Evolutionary conservation across 352 stramenopile species (phyloP), one percentile per base, ranked within the genome.

Genomic region (Pythium apleroticum): DNA sequence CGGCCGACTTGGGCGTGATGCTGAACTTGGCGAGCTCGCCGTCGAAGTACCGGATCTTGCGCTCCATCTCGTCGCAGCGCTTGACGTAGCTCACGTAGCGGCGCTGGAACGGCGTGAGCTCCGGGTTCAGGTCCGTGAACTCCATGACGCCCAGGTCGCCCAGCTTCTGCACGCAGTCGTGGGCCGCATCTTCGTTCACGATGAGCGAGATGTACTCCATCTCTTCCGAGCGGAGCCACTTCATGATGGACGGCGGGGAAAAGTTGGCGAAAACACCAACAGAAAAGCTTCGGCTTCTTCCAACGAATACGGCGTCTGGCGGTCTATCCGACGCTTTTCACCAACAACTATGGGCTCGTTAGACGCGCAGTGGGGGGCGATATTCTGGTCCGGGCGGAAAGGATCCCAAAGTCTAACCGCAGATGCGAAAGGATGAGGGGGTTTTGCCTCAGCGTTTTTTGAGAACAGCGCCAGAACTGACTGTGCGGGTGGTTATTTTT

Each of bases 181-280:
- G 97, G 57, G 97, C 94, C 24, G 96, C 96, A 74, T 99, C 96
- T 75, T 99, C 97, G 66, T 98, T 98, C 64, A 99, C 91, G 73
- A 99, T 99, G 56, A 99, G 82, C 61, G 92, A 98, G 79, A 99
- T 98, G 69, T 99, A 99, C 82, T 98, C 90, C 97, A 99, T 99
- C 73, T 98, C 95, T 74, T 98, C 94, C 55, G 97, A 99, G 64
- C 97, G 96, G 71, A 99, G 98, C 97, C 97, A 99, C 80, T 90
- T 95, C 86, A 95, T 95, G 46, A 25, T 73, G 45, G 27, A 48
- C 22, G 46, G 15, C 24, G 37, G 49, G 10, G 24, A 57, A 39
- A 50, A 48, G 33, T 46, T 46, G 39, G 39, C 39, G 39, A 46
- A 46, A 46, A 46, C 39, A 46, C 39, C 39, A 22, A 46, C 39